Evolutionary conservation across 345 rosid species (phyloP).

Genomic region (Hirschfeldia incana): DNA sequence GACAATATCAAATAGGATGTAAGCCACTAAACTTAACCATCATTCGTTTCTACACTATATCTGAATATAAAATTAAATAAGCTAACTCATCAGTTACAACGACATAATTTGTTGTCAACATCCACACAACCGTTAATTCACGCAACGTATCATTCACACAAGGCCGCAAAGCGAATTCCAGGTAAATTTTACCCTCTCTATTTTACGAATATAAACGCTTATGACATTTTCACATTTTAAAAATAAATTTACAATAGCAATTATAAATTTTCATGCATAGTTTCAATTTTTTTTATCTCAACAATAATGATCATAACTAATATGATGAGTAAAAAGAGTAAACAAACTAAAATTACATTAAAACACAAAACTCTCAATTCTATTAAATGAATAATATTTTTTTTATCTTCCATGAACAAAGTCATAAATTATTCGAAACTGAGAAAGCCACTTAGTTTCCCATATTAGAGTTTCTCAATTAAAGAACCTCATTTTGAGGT

Average conservation of each 20-base stretch:
- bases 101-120: neutral
- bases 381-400: too few relatives aligned
- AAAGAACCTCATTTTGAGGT: too few relatives aligned
- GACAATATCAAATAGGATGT: slow-evolving; percentile 30
- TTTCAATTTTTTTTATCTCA: too few relatives aligned
- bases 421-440: neutral
- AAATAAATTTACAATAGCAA: neutral
- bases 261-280: too few relatives aligned
- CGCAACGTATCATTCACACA: slow-evolving; percentile 21
- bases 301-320: neutral
- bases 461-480: neutral
- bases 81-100: neutral
- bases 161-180: neutral
- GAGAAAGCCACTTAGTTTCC: neutral
- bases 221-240: neutral
- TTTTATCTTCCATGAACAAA: neutral
- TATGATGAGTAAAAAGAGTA: neutral
- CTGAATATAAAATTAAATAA: slow-evolving; percentile 1
- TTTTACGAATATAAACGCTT: neutral
- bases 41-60: slow-evolving; percentile 15
- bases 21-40: slow-evolving; percentile 30
- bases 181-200: neutral
- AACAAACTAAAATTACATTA: neutral
- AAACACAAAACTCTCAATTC: neutral
- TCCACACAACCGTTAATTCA: slow-evolving; percentile 16